Evolutionary conservation across 2,329 filamentous ascomycete genomes (phyloP), one percentile per base, ranked within the genome.

Genomic region (Ceratocystis colombiana): DNA sequence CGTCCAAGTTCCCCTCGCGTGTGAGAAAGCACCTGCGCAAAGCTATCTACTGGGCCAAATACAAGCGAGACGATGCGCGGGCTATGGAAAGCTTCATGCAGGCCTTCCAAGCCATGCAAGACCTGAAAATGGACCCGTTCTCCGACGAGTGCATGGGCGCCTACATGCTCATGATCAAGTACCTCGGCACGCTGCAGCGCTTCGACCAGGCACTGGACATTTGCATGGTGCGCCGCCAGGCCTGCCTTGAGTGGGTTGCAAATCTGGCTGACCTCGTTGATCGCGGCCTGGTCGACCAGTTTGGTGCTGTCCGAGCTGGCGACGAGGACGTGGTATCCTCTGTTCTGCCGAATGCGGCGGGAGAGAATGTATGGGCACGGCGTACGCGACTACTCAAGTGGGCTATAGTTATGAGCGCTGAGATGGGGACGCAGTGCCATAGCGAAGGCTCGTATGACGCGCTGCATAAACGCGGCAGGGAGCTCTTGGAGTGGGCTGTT

Each of bases 141-240:
- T 92, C 89, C 3, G 89, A 96, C 71, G 92, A 96, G 74, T 87
- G 96, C 44, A 81, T 96, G 70, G 94, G 94, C 7, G 86, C 97
- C 64, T 90, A 91, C 72, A 86, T 97, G 63, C 86, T 92, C 73
- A 80, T 96, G 7, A 86, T 90, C 1, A 81, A 82, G 8, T 85
- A 96, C 80, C 80, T 96, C 69, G 90, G 96, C 75, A 87, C 88
- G 72, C 83, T 89, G 17, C 81, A 86, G 41, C 84, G 88, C 71
- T 86, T 86, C 72, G 79, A 83, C 25, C 83, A 86, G 67, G 85
- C 91, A 0, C 86, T 89, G 67, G 83, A 89, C 62, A 85, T 96
- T 3, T 77, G 96, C 41, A 89, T 96, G 74, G 82, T 85, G n/a
- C 80, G 95, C 53, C 81, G 87, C 69, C 76, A 74, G 4, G 90